phyloP scores from a whole-genome alignment of 2,329 filamentous ascomycete genomes.

The Clarireedia hainanense region DNA sequence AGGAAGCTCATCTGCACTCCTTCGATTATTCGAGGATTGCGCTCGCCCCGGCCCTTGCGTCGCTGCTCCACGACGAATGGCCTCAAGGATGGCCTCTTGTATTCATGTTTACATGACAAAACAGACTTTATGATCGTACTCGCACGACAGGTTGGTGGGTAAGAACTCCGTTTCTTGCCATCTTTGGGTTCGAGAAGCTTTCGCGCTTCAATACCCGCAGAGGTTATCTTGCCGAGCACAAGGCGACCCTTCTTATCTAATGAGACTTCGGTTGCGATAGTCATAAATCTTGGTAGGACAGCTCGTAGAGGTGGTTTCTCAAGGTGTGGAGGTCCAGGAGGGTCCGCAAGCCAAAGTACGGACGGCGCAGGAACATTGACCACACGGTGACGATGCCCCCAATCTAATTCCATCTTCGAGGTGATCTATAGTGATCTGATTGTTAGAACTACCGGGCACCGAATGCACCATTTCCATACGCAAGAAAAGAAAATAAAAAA shows the following conservation, averaged over 20 bases:
- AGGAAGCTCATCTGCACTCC: background rate
- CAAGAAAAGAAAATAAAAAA: too few species aligned
- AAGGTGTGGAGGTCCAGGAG: background rate
- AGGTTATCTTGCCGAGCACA: background rate
- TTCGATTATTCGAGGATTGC: background rate
- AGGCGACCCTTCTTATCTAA: background rate
- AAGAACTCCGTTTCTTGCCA: background rate
- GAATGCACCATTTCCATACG: too few species aligned
- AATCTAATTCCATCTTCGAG: too few species aligned
- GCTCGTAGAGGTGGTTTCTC: background rate
- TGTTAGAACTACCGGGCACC: too few species aligned
- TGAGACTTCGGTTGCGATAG: background rate
- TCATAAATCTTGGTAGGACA: background rate
- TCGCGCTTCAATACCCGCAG: background rate
- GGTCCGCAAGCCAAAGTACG: background rate
- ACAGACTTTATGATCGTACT: too few species aligned
- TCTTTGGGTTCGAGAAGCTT: background rate
- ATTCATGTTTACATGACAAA: too few species aligned
- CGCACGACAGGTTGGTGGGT: too few species aligned
- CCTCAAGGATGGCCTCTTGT: background rate
- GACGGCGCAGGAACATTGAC: too few species aligned
- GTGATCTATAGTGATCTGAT: too few species aligned
- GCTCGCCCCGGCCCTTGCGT: background rate
- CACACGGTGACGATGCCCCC: too few species aligned
- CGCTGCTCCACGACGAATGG: background rate